Evolutionary conservation across 768 basidiomycete species (phyloP).

Genomic region (Cubamyces sp.): DNA sequence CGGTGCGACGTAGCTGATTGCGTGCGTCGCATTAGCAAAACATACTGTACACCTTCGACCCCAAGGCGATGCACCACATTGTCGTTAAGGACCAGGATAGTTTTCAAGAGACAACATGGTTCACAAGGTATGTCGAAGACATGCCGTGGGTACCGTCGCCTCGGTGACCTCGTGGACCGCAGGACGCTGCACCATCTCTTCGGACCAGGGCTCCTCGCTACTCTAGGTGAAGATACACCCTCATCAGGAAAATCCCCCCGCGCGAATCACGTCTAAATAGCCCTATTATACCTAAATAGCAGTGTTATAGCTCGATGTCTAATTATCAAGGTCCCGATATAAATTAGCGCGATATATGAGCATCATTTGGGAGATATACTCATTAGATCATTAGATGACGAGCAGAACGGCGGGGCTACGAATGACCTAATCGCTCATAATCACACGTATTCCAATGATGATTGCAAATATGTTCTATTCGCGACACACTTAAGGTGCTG

Average conservation of each 20-base stretch:
- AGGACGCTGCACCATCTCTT: constrained; percentile 28
- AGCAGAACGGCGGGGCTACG: too few relatives aligned
- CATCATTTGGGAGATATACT: too few relatives aligned
- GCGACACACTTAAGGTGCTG: too few relatives aligned
- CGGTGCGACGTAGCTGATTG: not conserved
- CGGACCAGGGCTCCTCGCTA: constrained; percentile 31
- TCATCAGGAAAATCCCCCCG: too few relatives aligned
- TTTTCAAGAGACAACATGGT: constrained; percentile 23
- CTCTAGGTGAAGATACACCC: constrained; percentile 20
- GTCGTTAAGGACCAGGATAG: constrained; percentile 43
- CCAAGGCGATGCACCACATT: constrained; percentile 50
- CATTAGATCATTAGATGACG: too few relatives aligned
- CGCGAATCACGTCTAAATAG: too few relatives aligned
- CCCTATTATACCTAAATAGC: too few relatives aligned
- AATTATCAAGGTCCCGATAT: not conserved
- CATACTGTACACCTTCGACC: constrained; percentile 47
- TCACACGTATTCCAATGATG: too few relatives aligned
- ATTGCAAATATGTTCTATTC: too few relatives aligned
- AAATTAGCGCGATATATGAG: too few relatives aligned
- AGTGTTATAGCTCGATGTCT: too few relatives aligned
- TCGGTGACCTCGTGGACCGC: not conserved
- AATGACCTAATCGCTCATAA: too few relatives aligned
- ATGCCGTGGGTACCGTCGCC: not conserved
- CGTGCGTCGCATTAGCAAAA: constrained; percentile 27
- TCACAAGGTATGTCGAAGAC: constrained; percentile 20